Base-by-base conservation (phyloP, 139 green algal species). In the Desmodesmus armatus region DNA sequence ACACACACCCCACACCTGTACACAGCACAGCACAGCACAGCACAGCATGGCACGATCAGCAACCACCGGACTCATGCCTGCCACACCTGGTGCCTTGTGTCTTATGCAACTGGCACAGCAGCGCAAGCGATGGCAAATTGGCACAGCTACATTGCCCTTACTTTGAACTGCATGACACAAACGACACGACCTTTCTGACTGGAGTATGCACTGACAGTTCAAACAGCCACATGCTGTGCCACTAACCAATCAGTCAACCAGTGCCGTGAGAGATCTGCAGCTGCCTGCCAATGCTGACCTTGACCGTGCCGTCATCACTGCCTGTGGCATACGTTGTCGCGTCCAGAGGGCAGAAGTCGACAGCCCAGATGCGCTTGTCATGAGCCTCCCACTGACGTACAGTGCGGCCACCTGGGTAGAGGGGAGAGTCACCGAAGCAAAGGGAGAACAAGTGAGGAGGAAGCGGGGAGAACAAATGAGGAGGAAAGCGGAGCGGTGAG, bases 271-370 rank as follows among this genome's bases (percentile, higher is more conserved):
- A 17, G 15, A 62, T 33, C 7, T 9, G 60, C 47, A 55, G 47
- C 13, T 55, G 47, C 47, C 47, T 55, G 47, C 13, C 47, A 55
- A 55, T 13, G 9, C 47, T 55, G 7, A 99, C 86, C 87, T 96
- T 96, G 39, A 98, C 93, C n/a, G 87, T 91, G 62, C 96, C 95
- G 86, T 99, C 97, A 86, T 99, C 97, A 9, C 91, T 94, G 73
- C 91, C 96, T 2, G 88, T 94, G n/a, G 90, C 92, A 29, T 99
- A 93, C 39, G 51, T 47, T 25, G 41, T 13, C 11, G 80, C 65
- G 31, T 44, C 3, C 49, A 90, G 65, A 15, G 74, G 80, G 66
- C 86, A 95, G 80, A 93, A 97, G 84, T 98, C 95, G 5, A 98
- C 92, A 21, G 80, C 93, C 97, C 97, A 99, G 43, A 98, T 94